Evolutionary conservation across 2,329 filamentous ascomycete species (phyloP).

Genomic region (Myriosclerotinia scirpicola): DNA sequence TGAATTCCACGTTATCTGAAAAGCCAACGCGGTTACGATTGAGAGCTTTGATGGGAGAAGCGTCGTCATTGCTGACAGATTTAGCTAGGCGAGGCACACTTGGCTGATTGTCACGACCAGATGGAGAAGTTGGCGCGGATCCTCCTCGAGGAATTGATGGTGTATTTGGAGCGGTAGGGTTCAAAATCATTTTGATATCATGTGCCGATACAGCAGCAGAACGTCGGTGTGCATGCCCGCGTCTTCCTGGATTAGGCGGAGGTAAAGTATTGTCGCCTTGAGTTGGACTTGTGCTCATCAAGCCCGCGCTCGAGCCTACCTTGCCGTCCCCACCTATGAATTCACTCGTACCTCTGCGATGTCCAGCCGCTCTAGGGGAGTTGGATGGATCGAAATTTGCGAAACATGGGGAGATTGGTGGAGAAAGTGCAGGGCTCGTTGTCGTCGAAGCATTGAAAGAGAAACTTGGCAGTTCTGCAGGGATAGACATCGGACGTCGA

Average conservation of each 20-base stretch:
- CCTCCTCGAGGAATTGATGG: constrained; percentile 30
- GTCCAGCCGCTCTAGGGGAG: constrained; percentile 57
- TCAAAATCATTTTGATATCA: constrained; percentile 71
- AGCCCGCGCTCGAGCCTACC: constrained; percentile 44
- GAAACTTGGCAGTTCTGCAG: constrained; percentile 19
- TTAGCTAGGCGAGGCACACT: not conserved
- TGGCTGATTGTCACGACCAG: constrained; percentile 33
- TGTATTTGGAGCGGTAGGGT: constrained; percentile 39
- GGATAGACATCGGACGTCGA: constrained; percentile 51
- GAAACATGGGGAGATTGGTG: constrained; percentile 51
- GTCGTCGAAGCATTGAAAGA: constrained; percentile 19
- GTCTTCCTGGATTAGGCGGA: constrained; percentile 51
- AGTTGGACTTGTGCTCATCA: constrained; percentile 68
- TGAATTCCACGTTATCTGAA: constrained; percentile 80
- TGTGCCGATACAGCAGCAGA: constrained; percentile 76
- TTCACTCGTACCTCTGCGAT: constrained; percentile 79
- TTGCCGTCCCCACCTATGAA: constrained; percentile 73
- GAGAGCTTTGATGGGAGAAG: constrained; percentile 27
- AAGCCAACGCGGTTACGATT: constrained; percentile 74
- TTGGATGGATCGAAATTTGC: constrained; percentile 22
- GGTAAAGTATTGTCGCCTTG: constrained; percentile 62
- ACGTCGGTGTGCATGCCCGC: constrained; percentile 77
- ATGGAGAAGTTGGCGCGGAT: constrained; percentile 47
- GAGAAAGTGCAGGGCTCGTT: constrained; percentile 49
- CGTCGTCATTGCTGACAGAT: constrained; percentile 14